A percentile compares a stretch with the other conserved stretches of the same genome.
These are phyloP conservation scores for Colletotrichum graminicola DNA, from an alignment of 2,329 filamentous ascomycete genomes.

Conservation along the genomic window DNA sequence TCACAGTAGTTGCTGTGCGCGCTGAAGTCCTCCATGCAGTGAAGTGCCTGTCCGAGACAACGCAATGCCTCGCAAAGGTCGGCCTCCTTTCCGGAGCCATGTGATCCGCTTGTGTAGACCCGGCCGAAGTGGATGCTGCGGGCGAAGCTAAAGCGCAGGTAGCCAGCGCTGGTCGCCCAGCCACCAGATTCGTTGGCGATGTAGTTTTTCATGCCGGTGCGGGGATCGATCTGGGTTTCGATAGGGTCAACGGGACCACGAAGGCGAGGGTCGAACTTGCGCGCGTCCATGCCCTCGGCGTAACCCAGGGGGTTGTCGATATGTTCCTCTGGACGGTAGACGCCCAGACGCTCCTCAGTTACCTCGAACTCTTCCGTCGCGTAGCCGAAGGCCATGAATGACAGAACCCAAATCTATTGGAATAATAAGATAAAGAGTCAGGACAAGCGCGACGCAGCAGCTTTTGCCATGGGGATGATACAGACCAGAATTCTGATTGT, in stretches of 20 bases:
- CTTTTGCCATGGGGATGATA: not conserved
- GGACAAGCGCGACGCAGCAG: not conserved
- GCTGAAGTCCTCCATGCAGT: conserved; percentile 83
- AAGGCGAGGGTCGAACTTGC: conserved; percentile 83
- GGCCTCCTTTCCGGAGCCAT: conserved; percentile 74
- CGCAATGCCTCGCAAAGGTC: conserved; percentile 85
- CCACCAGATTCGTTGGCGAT: conserved; percentile 90
- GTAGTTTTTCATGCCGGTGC: conserved; percentile 99
- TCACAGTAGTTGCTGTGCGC: conserved; percentile 90
- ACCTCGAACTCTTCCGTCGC: conserved; percentile 90
- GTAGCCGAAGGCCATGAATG: conserved; percentile 85
- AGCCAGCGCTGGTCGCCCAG: conserved; percentile 92
- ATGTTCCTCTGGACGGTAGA: conserved; percentile 82
- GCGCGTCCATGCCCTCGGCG: conserved; percentile 87
- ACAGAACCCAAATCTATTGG: conserved; percentile 78
- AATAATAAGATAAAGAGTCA: conserved; percentile 24
- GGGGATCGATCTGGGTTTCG: conserved; percentile 79
- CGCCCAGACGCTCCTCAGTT: conserved; percentile 81
- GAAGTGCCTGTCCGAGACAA: conserved; percentile 80
- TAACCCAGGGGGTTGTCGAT: conserved; percentile 87
- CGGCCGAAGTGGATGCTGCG: conserved; percentile 83
- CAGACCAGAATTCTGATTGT: conserved; percentile 79
- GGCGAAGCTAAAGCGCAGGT: conserved; percentile 80
- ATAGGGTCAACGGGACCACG: conserved; percentile 80
- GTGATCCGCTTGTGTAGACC: conserved; percentile 76